Conservation (phyloP, 1,139 yeast species). For the Yamadazyma spencermartinsiae region DNA sequence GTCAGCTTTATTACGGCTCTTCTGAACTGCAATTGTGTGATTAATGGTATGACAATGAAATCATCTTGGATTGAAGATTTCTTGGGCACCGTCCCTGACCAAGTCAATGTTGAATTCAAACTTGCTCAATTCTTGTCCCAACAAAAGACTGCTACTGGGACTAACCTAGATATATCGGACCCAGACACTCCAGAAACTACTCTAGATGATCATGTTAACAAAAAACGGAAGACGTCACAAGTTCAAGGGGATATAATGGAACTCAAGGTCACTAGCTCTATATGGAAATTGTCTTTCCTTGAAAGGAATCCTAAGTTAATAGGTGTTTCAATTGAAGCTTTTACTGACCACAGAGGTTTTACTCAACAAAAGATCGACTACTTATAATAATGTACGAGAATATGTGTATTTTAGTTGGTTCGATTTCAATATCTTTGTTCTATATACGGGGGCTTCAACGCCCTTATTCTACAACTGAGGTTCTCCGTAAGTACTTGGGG, state of each 20-base stretch:
- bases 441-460: no score
- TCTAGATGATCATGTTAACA: slow-evolving; percentile 4
- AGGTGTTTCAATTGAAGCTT: slow-evolving; percentile 14
- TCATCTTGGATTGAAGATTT: slow-evolving; percentile 35
- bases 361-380: slow-evolving; percentile 9
- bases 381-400: no score
- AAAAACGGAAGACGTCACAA: slow-evolving; percentile 18
- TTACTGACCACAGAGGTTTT: slow-evolving; percentile 12
- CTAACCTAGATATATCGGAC: no score
- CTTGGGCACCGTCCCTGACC: slow-evolving; percentile 18
- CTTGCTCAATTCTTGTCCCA: no score
- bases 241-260: slow-evolving; percentile 37
- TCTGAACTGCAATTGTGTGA: slow-evolving; percentile 27
- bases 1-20: slow-evolving; percentile 28
- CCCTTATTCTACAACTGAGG: slow-evolving; percentile 3
- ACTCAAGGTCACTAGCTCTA: slow-evolving; percentile 29
- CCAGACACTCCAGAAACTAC: slow-evolving; percentile 2
- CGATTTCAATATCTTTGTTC: background rate
- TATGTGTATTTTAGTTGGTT: background rate
- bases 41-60: slow-evolving; percentile 41
- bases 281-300: slow-evolving; percentile 27
- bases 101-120: no score
- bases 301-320: slow-evolving; percentile 12
- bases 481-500: slow-evolving; percentile 32
- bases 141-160: no score